These are phyloP conservation scores for Rachicladosporium sp. DNA, from an alignment of 2,329 filamentous ascomycete species.

Conservation along the genomic window DNA sequence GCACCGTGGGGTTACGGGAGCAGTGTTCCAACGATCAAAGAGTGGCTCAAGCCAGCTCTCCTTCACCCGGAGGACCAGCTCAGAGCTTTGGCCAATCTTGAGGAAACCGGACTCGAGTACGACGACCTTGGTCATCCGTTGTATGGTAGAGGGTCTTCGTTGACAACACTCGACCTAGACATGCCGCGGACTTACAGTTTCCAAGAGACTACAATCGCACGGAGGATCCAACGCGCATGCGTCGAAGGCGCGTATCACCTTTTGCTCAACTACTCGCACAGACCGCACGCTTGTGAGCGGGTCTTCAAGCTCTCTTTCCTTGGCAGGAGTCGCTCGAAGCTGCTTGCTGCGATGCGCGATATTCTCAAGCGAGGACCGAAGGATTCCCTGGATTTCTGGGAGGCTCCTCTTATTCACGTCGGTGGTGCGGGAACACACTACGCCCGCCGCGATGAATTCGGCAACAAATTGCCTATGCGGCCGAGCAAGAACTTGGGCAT, in stretches of 20 bases:
- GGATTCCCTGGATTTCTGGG: slow-evolving; percentile 46
- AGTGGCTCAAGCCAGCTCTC: neutral
- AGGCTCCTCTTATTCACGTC: slow-evolving; percentile 51
- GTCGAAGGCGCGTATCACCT: slow-evolving; percentile 52
- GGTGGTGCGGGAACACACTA: slow-evolving; percentile 60
- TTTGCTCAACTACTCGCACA: slow-evolving; percentile 35
- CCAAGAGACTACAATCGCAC: slow-evolving; percentile 56
- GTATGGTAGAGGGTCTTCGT: too few relatives aligned
- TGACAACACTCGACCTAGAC: neutral
- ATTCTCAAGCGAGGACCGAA: slow-evolving; percentile 27
- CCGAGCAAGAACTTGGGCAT: slow-evolving; percentile 14
- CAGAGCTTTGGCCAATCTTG: neutral
- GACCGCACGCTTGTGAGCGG: slow-evolving; percentile 11
- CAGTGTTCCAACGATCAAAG: too few relatives aligned
- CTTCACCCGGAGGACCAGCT: neutral
- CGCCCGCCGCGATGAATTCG: slow-evolving; percentile 29
- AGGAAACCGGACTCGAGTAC: too few relatives aligned
- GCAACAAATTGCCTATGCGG: slow-evolving; percentile 41
- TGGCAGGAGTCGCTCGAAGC: slow-evolving; percentile 10
- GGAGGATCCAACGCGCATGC: slow-evolving; percentile 54
- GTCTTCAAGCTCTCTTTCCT: slow-evolving; percentile 17
- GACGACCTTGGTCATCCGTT: too few relatives aligned
- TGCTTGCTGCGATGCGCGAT: slow-evolving; percentile 23
- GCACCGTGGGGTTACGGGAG: too few relatives aligned
- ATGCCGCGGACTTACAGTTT: slow-evolving; percentile 45